Percentiles rank a stretch among this genome's conserved stretches.
Conservation (phyloP, 495 filamentous ascomycete species). For the Xylaria sp. region DNA sequence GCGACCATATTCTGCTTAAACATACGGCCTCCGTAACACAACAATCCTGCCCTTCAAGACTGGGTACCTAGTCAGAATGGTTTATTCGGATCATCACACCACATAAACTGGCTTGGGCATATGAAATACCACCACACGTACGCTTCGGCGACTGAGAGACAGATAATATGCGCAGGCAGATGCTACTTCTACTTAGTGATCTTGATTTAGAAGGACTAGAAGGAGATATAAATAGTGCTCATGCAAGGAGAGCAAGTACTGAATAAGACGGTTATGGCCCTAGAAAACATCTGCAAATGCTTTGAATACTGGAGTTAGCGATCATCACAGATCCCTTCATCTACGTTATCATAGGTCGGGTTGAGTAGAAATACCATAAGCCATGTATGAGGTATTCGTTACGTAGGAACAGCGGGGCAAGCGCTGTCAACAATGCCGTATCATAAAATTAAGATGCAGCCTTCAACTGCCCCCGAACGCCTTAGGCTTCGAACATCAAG, state of each 20-base stretch:
- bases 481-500: constrained; percentile 37
- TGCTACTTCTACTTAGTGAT: background rate
- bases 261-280: no score
- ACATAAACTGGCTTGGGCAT: no score
- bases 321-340: background rate
- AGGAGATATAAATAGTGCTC: background rate
- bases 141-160: no score
- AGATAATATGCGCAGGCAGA: background rate
- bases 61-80: no score
- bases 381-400: background rate
- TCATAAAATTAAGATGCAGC: constrained; percentile 36
- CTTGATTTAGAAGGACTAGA: background rate
- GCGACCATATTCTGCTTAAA: no score
- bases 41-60: background rate
- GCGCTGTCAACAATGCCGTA: no score
- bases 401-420: background rate
- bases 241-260: background rate
- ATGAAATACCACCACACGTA: no score
- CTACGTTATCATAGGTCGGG: background rate
- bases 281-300: background rate
- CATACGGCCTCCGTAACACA: background rate
- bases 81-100: no score
- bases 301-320: background rate
- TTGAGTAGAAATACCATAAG: background rate
- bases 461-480: constrained; percentile 36